Evolutionary conservation across 768 basidiomycete species (phyloP).

Genomic region (Calvatia gigantea): DNA sequence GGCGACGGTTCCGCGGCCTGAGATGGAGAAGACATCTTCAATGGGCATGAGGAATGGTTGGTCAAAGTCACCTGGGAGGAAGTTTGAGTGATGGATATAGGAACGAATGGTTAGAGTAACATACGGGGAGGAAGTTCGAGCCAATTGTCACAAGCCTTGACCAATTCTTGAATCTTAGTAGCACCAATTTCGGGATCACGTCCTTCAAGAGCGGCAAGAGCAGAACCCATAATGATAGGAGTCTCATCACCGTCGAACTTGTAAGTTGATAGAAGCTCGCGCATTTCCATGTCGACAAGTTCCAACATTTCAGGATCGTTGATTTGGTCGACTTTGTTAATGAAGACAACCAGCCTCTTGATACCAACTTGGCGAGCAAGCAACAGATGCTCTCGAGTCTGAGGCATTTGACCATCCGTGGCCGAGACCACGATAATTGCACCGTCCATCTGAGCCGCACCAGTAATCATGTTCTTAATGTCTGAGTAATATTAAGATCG

Average conservation of each 20-base stretch:
- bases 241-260: constrained; percentile 97
- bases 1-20: constrained; percentile 96
- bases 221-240: constrained; percentile 97
- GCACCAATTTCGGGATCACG: constrained; percentile 76
- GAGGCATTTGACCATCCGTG: constrained; percentile 99
- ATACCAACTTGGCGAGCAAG: constrained; percentile 98
- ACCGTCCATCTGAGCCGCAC: constrained; percentile 97
- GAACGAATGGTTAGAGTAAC: constrained; percentile 23
- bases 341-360: constrained; percentile 96
- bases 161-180: constrained; percentile 75
- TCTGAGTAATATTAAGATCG: constrained; percentile 39
- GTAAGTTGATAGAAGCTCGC: constrained; percentile 87
- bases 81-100: neutral
- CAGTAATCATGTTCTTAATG: constrained; percentile 99
- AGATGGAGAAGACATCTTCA: constrained; percentile 97
- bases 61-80: constrained; percentile 79
- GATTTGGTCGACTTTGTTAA: constrained; percentile 98
- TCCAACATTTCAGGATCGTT: constrained; percentile 98
- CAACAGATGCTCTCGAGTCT: constrained; percentile 96
- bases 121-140: constrained; percentile 88
- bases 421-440: constrained; percentile 97
- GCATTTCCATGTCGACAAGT: constrained; percentile 99
- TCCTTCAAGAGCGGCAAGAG: constrained; percentile 90
- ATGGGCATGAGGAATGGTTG: constrained; percentile 96
- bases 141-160: constrained; percentile 90